Percentiles rank a stretch among this genome's conserved stretches.
These are phyloP conservation scores for Kurtzmaniella cleridarum DNA, from an alignment of 805 yeast species.

Conservation along the genomic window DNA sequence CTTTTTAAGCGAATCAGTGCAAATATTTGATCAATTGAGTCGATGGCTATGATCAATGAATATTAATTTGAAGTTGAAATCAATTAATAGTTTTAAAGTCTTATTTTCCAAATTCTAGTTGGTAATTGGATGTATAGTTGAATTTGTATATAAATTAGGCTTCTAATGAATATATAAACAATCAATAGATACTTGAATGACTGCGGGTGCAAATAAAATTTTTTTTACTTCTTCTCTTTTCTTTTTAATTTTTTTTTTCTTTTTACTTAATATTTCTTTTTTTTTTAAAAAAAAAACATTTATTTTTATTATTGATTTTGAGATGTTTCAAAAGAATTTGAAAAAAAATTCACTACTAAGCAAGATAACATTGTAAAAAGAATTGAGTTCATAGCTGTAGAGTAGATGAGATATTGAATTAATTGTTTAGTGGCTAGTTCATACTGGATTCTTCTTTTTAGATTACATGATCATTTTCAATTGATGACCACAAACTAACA, in stretches of 20 bases:
- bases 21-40: constrained; percentile 2
- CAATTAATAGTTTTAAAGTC: background rate
- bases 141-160: too few species aligned
- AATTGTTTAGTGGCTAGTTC: too few species aligned
- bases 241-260: background rate
- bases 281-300: too few species aligned
- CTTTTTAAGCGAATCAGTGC: background rate
- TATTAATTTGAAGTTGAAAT: constrained; percentile 2
- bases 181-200: background rate
- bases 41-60: background rate
- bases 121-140: background rate
- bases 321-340: background rate
- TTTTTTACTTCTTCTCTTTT: background rate
- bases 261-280: background rate
- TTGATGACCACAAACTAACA: background rate
- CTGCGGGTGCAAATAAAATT: background rate
- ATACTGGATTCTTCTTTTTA: too few species aligned
- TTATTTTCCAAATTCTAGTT: too few species aligned
- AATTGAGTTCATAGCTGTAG: too few species aligned
- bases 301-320: too few species aligned
- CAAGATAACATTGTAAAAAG: too few species aligned
- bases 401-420: too few species aligned
- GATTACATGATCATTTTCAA: background rate
- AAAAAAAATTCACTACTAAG: background rate
- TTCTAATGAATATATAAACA: too few species aligned